These are phyloP conservation scores for Pseudevernia furfuracea DNA, from an alignment of 495 filamentous ascomycete genomes.

Conservation along the genomic window DNA sequence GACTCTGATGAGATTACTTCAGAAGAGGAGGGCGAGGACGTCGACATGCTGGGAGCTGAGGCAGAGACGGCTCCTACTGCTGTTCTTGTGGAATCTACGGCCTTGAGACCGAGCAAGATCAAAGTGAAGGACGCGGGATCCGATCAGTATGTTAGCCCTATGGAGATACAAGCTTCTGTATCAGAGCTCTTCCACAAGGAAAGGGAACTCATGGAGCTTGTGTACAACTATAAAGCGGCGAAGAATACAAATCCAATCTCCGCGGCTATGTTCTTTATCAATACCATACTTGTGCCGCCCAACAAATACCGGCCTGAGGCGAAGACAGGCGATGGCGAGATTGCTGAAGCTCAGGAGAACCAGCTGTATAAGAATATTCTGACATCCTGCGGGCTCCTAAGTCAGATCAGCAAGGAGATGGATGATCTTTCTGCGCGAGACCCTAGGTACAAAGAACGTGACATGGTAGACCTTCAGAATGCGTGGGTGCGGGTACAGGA, in stretches of 20 bases:
- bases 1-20: slow-evolving; percentile 30
- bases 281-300: slow-evolving; percentile 75
- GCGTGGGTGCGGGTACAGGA: slow-evolving; percentile 81
- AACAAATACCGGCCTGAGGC: slow-evolving; percentile 89
- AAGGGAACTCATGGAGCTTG: slow-evolving; percentile 64
- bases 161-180: slow-evolving; percentile 69
- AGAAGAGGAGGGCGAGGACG: slow-evolving; percentile 40
- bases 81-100: slow-evolving; percentile 36
- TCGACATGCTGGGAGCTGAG: slow-evolving; percentile 33
- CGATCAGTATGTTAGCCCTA: slow-evolving; percentile 63
- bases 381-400: slow-evolving; percentile 58
- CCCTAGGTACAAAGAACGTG: slow-evolving; percentile 37
- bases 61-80: slow-evolving; percentile 35
- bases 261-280: slow-evolving; percentile 90
- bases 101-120: slow-evolving; percentile 31
- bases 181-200: slow-evolving; percentile 80
- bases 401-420: slow-evolving; percentile 68
- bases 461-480: slow-evolving; percentile 55
- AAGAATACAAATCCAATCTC: slow-evolving; percentile 47
- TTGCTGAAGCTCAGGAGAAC: slow-evolving; percentile 83
- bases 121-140: slow-evolving; percentile 29
- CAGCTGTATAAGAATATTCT: slow-evolving; percentile 73
- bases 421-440: slow-evolving; percentile 39
- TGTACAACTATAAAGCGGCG: slow-evolving; percentile 69
- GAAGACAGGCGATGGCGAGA: slow-evolving; percentile 63